Percentiles rank a stretch among this genome's conserved stretches.
phyloP scores from a whole-genome alignment of 2,329 filamentous ascomycete species.

The Colletotrichum tabaci region DNA sequence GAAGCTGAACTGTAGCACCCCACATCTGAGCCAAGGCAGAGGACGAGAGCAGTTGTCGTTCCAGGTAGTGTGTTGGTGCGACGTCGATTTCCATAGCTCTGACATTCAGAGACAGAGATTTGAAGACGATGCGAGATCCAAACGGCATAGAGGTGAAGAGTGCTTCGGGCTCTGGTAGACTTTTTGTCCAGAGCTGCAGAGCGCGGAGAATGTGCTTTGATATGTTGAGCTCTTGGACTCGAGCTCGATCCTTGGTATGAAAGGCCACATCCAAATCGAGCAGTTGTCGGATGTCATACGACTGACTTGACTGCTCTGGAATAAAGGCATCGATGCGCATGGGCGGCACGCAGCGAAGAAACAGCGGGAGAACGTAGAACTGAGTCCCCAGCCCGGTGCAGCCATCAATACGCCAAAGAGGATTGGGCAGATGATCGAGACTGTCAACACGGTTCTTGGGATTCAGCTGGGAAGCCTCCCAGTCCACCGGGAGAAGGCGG shows the following conservation, averaged over 20 bases:
- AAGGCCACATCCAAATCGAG: conserved; percentile 68
- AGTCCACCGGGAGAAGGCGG: conserved; percentile 47
- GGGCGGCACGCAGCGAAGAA: conserved; percentile 61
- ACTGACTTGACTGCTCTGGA: conserved; percentile 62
- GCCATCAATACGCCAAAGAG: conserved; percentile 73
- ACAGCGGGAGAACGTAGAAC: conserved; percentile 70
- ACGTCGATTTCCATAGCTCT: conserved; percentile 62
- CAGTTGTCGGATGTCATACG: conserved; percentile 58
- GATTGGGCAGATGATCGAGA: conserved; percentile 59
- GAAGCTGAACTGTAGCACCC: conserved; percentile 58
- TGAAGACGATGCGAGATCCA: conserved; percentile 70
- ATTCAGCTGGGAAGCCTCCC: conserved; percentile 68
- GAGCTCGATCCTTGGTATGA: conserved; percentile 66
- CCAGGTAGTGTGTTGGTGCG: conserved; percentile 66
- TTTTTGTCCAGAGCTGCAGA: conserved; percentile 65
- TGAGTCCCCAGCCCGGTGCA: conserved; percentile 71
- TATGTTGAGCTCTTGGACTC: conserved; percentile 66
- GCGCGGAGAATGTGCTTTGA: conserved; percentile 68
- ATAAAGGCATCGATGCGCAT: conserved; percentile 73
- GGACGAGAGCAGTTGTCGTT: conserved; percentile 65
- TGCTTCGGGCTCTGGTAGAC: conserved; percentile 47
- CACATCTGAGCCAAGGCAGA: conserved; percentile 60
- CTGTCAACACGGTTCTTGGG: conserved; percentile 74
- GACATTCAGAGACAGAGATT: conserved; percentile 64
- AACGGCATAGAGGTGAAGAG: conserved; percentile 67